Percentiles rank a stretch among this genome's conserved stretches.
phyloP scores from a whole-genome alignment of 768 basidiomycete genomes.

The Clathrus columnatus region DNA sequence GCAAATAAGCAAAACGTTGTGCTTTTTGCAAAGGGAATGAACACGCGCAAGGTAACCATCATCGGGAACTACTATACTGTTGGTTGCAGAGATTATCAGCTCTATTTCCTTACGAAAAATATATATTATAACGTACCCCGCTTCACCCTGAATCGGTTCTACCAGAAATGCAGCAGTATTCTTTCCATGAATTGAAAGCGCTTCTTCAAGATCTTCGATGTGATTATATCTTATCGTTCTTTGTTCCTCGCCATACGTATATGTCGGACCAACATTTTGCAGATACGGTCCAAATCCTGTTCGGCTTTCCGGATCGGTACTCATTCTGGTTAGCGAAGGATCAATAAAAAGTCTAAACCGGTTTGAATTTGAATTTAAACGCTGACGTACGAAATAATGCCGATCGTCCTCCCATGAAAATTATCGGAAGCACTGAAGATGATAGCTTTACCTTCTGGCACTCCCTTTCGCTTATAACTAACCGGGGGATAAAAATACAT shows the following conservation, averaged over 20 bases:
- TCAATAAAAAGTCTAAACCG: conserved; percentile 13
- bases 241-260: conserved; percentile 36
- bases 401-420: conserved; percentile 91
- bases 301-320: conserved; percentile 87
- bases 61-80: conserved; percentile 85
- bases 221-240: conserved; percentile 76
- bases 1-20: conserved; percentile 93
- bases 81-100: not conserved
- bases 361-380: not conserved
- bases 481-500: not conserved
- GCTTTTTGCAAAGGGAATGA: conserved; percentile 78
- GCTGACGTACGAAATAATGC: conserved; percentile 62
- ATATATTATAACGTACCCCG: conserved; percentile 53
- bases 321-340: conserved; percentile 51
- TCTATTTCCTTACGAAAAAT: not conserved
- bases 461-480: conserved; percentile 70
- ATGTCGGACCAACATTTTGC: conserved; percentile 73
- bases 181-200: conserved; percentile 70
- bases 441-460: conserved; percentile 73
- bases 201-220: conserved; percentile 71
- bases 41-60: conserved; percentile 75
- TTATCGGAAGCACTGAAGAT: conserved; percentile 82
- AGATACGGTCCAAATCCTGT: conserved; percentile 89
- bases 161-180: conserved; percentile 89
- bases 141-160: conserved; percentile 99